phyloP scores from a whole-genome alignment of 1,284 basidiomycete genomes.

The Wolfiporia cocos region DNA sequence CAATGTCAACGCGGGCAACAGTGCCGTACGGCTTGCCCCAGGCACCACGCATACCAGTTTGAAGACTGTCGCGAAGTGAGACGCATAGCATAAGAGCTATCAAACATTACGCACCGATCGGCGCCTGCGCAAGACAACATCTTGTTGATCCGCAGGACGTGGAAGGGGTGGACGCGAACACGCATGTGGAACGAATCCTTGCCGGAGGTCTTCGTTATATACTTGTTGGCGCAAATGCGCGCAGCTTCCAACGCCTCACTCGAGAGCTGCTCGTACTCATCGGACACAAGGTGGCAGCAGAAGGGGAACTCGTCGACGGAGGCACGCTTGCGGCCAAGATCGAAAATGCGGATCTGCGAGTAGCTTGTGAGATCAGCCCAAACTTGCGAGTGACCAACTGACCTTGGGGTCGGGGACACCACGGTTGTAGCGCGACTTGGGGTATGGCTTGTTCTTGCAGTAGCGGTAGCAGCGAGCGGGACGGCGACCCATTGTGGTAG shows the following conservation, averaged over 20 bases:
- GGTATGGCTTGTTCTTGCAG: constrained; percentile 98
- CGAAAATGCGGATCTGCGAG: constrained; percentile 83
- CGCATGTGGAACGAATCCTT: constrained; percentile 99
- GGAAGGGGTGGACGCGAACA: constrained; percentile 97
- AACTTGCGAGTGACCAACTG: constrained; percentile 3
- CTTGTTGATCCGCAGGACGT: constrained; percentile 99
- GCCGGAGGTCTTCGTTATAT: constrained; percentile 96
- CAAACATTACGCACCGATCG: constrained; percentile 64
- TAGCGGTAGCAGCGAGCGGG: constrained; percentile 95
- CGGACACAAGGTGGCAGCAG: constrained; percentile 94
- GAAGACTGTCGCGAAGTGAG: constrained; percentile 51
- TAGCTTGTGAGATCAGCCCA: background rate
- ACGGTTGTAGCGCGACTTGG: constrained; percentile 95
- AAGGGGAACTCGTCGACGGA: constrained; percentile 97
- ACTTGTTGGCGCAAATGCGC: constrained; percentile 99
- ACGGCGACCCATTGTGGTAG: constrained; percentile 81
- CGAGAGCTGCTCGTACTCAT: constrained; percentile 98
- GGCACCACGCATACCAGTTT: constrained; percentile 99
- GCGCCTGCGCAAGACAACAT: constrained; percentile 99
- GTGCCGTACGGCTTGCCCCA: constrained; percentile 99
- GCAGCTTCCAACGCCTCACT: constrained; percentile 97
- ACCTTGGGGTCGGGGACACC: constrained; percentile 95
- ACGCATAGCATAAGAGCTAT: background rate
- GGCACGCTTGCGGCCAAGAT: constrained; percentile 93
- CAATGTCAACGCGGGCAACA: constrained; percentile 94